phyloP scores from a whole-genome alignment of 179 eudicot genomes.

The Heliamphora pulchella region DNA sequence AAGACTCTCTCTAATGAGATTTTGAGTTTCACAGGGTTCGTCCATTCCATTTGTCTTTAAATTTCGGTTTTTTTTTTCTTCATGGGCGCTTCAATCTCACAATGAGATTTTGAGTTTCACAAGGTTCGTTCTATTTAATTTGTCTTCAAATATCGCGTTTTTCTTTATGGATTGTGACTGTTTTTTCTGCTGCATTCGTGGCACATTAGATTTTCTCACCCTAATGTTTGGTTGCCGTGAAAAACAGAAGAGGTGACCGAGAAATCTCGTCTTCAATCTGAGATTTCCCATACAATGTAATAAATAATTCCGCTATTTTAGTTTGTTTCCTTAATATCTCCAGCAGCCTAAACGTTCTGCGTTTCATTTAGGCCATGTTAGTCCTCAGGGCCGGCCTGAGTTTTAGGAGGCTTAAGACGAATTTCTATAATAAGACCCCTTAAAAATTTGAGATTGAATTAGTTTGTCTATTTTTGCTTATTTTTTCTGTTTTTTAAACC shows the following conservation, averaged over 20 bases:
- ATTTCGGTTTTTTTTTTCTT: not conserved
- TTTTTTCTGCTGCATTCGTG: not conserved
- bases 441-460: no score
- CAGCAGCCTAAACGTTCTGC: not conserved
- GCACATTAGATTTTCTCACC: not conserved
- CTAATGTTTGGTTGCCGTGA: not conserved
- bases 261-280: not conserved
- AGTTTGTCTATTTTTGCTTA: no score
- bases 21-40: constrained; percentile 19
- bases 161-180: not conserved
- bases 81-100: not conserved
- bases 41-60: not conserved
- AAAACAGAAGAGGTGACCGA: not conserved
- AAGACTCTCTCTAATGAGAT: not conserved
- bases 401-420: no score
- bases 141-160: not conserved
- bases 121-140: constrained; percentile 17
- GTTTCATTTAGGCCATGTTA: not conserved
- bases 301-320: not conserved
- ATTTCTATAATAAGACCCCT: no score
- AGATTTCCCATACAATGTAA: not conserved
- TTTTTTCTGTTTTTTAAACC: no score
- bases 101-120: constrained; percentile 17
- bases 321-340: not conserved
- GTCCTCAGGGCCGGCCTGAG: no score